Evolutionary conservation across 805 yeast genomes (phyloP).

Genomic region (Pichia rugopelliculosa): DNA sequence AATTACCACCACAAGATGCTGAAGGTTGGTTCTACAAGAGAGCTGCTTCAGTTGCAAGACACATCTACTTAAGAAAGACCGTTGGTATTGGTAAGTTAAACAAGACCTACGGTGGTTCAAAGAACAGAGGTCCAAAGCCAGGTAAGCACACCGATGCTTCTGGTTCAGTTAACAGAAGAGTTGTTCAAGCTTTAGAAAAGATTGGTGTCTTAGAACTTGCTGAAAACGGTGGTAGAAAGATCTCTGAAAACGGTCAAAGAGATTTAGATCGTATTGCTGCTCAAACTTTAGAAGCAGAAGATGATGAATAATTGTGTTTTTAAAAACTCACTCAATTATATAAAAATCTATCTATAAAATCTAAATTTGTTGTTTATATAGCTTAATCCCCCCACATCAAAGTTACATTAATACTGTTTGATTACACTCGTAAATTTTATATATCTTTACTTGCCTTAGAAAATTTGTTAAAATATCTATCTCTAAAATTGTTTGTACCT

Average conservation of each 20-base stretch:
- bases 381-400: not conserved
- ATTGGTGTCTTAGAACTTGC: conserved; percentile 94
- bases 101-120: conserved; percentile 98
- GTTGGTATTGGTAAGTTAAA: conserved; percentile 99
- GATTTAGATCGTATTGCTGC: conserved; percentile 99
- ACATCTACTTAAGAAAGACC: conserved; percentile 98
- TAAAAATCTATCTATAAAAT: not conserved
- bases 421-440: not conserved
- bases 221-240: conserved; percentile 98
- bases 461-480: conserved; percentile 68
- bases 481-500: conserved; percentile 56
- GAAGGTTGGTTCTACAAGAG: conserved; percentile 99
- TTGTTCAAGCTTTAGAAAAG: conserved; percentile 95
- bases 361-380: conserved; percentile 1
- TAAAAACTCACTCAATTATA: not conserved
- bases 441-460: conserved; percentile 6
- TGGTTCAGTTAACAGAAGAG: conserved; percentile 98
- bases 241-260: conserved; percentile 99
- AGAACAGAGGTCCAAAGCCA: conserved; percentile 98
- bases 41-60: conserved; percentile 99
- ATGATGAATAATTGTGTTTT: conserved; percentile 37
- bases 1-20: conserved; percentile 99
- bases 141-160: conserved; percentile 98
- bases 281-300: conserved; percentile 92
- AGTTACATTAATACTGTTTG: not conserved